phyloP scores from a whole-genome alignment of 331 rosid species.

The Acacia concinna region DNA sequence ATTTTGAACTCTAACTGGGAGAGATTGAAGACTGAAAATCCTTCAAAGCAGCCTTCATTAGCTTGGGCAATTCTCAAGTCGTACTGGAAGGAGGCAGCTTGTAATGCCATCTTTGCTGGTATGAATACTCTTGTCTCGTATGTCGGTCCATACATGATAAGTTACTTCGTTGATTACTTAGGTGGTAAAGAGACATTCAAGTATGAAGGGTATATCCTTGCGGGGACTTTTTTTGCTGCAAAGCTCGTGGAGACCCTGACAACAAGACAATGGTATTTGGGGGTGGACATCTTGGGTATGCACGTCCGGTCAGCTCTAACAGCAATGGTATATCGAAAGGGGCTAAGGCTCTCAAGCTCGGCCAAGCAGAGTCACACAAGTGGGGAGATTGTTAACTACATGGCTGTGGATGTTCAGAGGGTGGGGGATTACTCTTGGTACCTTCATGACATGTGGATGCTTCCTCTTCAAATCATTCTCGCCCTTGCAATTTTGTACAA shows the following conservation, averaged over 20 bases:
- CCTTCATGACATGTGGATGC: conserved; percentile 99
- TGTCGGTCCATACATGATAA: conserved; percentile 92
- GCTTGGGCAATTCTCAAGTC: conserved; percentile 92
- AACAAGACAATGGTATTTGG: conserved; percentile 95
- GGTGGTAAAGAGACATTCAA: conserved; percentile 79
- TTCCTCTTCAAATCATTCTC: conserved; percentile 88
- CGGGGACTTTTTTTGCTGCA: conserved; percentile 81
- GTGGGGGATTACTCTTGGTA: conserved; percentile 98
- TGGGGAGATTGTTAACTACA: conserved; percentile 95
- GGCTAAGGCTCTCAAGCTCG: conserved; percentile 86
- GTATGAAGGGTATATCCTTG: conserved; percentile 88
- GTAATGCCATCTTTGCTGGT: conserved; percentile 90
- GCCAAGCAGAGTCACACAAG: conserved; percentile 96
- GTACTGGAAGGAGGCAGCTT: conserved; percentile 95
- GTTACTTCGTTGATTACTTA: conserved; percentile 94
- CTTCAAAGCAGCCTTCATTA: conserved; percentile 66
- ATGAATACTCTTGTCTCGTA: conserved; percentile 86
- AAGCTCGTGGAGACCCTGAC: conserved; percentile 93
- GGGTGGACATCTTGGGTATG: conserved; percentile 99
- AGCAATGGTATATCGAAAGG: conserved; percentile 91
- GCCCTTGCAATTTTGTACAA: conserved; percentile 95
- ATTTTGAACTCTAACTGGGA: conserved; percentile 85
- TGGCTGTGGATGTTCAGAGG: conserved; percentile 98
- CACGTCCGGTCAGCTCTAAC: conserved; percentile 94
- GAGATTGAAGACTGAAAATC: conserved; percentile 73